A percentile compares a stretch with the other conserved stretches of the same genome.
Evolutionary conservation across 306 rosid species (phyloP).

Genomic region (Cicer arietinum): DNA sequence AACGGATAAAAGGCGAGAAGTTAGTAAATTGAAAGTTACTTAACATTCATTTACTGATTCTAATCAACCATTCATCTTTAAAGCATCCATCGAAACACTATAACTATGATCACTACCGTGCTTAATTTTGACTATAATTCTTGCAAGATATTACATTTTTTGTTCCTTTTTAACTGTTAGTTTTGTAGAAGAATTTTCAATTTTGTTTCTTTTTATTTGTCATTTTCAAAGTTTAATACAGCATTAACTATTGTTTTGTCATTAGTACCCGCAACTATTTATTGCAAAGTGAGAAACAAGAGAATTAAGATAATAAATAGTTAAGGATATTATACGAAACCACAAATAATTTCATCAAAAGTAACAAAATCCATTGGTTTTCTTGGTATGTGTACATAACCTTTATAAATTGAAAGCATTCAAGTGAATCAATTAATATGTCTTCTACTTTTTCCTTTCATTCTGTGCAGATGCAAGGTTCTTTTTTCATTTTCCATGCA

Average conservation of each 20-base stretch:
- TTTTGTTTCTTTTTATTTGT: too few species aligned
- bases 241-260: too few species aligned
- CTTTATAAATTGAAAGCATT: constrained; percentile 14
- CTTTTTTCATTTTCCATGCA: constrained; percentile 2
- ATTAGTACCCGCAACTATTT: too few species aligned
- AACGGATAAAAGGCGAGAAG: not conserved
- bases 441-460: not conserved
- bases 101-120: not conserved
- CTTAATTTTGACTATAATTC: not conserved
- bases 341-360: too few species aligned
- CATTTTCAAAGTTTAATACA: too few species aligned
- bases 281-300: too few species aligned
- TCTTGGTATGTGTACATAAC: too few species aligned
- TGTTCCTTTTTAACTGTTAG: too few species aligned
- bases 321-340: too few species aligned
- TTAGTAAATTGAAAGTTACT: constrained; percentile 34
- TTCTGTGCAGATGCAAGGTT: not conserved
- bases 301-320: too few species aligned
- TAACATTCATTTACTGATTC: constrained; percentile 16
- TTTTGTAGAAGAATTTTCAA: too few species aligned
- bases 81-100: not conserved
- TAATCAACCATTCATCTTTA: not conserved
- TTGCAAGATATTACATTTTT: not conserved
- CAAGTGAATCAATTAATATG: constrained; percentile 34
- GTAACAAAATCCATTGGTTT: too few species aligned